Evolutionary conservation across 331 rosid species (phyloP).

Genomic region (Quercus lobata): DNA sequence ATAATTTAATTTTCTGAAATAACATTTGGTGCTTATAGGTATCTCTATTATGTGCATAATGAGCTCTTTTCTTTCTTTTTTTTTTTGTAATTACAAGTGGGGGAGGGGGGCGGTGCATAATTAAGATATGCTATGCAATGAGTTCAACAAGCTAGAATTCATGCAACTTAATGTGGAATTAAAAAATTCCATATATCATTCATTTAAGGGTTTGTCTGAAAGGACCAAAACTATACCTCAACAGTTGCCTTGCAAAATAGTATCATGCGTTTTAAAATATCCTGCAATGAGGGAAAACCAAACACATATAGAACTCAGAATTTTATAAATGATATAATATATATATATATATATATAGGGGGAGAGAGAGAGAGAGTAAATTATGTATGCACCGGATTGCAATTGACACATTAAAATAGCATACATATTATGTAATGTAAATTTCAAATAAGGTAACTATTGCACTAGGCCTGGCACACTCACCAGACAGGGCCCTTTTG

Average conservation of each 20-base stretch:
- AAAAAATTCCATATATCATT: not conserved
- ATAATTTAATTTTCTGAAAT: not conserved
- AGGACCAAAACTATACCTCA: slow-evolving; percentile 49
- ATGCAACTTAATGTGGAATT: not conserved
- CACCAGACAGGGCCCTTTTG: not conserved
- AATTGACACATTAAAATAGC: not conserved
- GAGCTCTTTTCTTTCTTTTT: not conserved
- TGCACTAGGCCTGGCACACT: not conserved
- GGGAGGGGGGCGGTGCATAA: no score
- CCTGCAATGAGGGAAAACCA: slow-evolving; percentile 56
- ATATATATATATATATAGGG: no score
- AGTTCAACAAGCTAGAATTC: not conserved
- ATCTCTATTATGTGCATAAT: not conserved
- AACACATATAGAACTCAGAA: slow-evolving; percentile 22
- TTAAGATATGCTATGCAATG: not conserved
- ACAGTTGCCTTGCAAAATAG: slow-evolving; percentile 92
- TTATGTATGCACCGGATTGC: not conserved
- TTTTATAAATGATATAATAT: slow-evolving; percentile 11
- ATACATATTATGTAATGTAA: no score
- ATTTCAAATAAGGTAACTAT: not conserved
- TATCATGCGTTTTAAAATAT: slow-evolving; percentile 79
- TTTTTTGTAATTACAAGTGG: no score
- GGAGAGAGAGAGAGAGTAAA: not conserved
- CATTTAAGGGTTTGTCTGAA: not conserved
- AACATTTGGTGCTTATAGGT: not conserved